Evolutionary conservation across 225 moss, liverwort and hornwort genomes (phyloP), one percentile per base, ranked within the genome.

Genomic region (Anthoceros angustus): DNA sequence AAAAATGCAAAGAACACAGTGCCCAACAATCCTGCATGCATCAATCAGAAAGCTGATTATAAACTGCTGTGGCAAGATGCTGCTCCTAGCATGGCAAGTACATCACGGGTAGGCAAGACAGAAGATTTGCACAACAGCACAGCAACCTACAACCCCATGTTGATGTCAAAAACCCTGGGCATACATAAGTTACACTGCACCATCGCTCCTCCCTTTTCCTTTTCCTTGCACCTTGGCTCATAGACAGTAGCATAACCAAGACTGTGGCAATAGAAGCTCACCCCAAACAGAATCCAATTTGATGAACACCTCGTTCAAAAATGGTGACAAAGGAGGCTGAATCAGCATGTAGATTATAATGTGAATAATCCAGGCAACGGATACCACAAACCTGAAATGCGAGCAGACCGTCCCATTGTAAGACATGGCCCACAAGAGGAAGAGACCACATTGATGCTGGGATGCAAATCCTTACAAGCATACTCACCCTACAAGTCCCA

Each of bases 301-400:
- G 55, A 92, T 76, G 70, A 98, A 98, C 70, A 98, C 85, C 8
- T 72, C 12, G 61, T 98, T 98, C 14, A 98, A 65, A 63, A 98
- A 98, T 39, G 88, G 69, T 61, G 73, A 66, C 41, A 82, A 38
- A 14, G 92, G 92, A 70, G 87, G 88, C 20, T 71, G 65, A 50
- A 87, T 80, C 42, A 98, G 71, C 92, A 98, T 92, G 46, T 85
- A 98, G 69, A 98, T 82, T 42, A 92, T 87, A 62, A 98, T 98
- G 46, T 98, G 95, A 50, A 98, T 78, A 64, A 98, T 77, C 95
- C 95, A 98, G 49, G 86, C 81, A 20, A 84, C 74, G 0, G 92
- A 89, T 43, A 92, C 86, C 18, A 77, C 87, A 73, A 80, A 67
- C 60, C 98, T 98, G 78, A 65, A 15, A 55, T 18, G n/a, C 55